Base-by-base conservation (phyloP, 805 yeast species). In the Ogataea paradorogensis region DNA sequence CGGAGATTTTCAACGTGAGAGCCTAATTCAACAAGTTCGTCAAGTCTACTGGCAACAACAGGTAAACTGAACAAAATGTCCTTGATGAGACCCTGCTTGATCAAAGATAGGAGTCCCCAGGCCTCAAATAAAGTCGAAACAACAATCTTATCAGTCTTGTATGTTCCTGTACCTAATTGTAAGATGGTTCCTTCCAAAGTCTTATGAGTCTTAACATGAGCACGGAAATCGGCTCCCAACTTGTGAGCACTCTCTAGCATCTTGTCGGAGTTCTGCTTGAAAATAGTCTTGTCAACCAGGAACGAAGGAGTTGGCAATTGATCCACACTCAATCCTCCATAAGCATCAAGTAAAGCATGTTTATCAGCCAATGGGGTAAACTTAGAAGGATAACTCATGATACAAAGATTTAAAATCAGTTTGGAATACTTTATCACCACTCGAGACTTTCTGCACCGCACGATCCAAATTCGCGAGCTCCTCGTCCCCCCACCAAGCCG, bases 151-250 rank as follows among this genome's bases (percentile, higher is more conserved):
- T 67, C 65, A 14, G 78, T 69, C 23, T 56, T 61, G n/a, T 34
- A 42, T 1, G 68, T 52, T 38, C 70, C 72, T 33, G 66, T 52
- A 1, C 76, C 82, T 55, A 81, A 56, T 60, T 81, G 84, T 29
- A 73, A 56, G 15, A 58, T 50, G 2, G 79, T 65, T 6, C 85
- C 89, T 48, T 80, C 83, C 8, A 67, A 47, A 1, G 84, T 73
- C 57, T 85, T 84, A 57, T 82, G 89, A 0, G 93, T 85, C 59
- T 84, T 84, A 15, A 84, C 78, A 55, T 84, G 89, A 3, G 84
- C 82, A 43, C 95, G 67, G 56, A 84, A 83, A 14, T 59, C 65
- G 3, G 53, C 56, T 20, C 51, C 47, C 9, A 79, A 51, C 1
- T 55, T 53, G 1, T 46, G 36, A 0, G 80, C 75, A 40, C 68